Evolutionary conservation across 78 protist species (phyloP), one percentile per base, ranked within the genome.

Genomic region (Dictyostelium citrinum): DNA sequence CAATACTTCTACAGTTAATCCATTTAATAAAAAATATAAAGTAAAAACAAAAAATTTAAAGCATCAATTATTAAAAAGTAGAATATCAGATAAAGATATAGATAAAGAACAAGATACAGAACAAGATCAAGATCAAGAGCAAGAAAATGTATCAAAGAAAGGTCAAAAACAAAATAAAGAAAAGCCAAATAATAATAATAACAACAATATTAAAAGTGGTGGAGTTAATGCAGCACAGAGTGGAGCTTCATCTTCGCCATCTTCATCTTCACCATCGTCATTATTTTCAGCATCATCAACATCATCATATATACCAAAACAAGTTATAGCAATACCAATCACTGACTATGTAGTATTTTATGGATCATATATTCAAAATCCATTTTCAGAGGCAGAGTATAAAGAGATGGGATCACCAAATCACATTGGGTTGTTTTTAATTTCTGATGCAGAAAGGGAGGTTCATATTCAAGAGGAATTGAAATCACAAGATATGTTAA

Each of bases 331-430:
- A 75, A 20, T 39, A 20, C 81, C 60, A 10, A 75, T 75, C 17
- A 11, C 35, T 75, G 81, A 75, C n/a, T 37, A 5, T 35, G 55
- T 39, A n/a, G 31, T 33, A n/a, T 37, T 22, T 9, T 17, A n/a
- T 5, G 81, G 78, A 31, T 29, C 61, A 6, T 22, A 20, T 33
- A 8, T 75, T 9, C 37, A 10, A 72, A 3, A 11, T 12, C 39
- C 68, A 78, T 31, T 78, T 0, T n/a, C 41, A 20, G 84, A 80
- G 9, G 8, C 7, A 8, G 74, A 80, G 31, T 58, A 33, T 55
- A 80, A 22, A 58, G 84, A 80, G 24, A 31, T 80, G 68, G 84
- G 84, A 5, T 80, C 74, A 33, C 84, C 84, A 58, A 58, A 27
- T 33, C 51, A 80, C 22, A 8, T 80, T 0, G 84, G 84, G 2